A percentile compares a stretch with the other conserved stretches of the same genome.
Conservation (phyloP, 257 asterid species). For the Asclepias syriaca region DNA sequence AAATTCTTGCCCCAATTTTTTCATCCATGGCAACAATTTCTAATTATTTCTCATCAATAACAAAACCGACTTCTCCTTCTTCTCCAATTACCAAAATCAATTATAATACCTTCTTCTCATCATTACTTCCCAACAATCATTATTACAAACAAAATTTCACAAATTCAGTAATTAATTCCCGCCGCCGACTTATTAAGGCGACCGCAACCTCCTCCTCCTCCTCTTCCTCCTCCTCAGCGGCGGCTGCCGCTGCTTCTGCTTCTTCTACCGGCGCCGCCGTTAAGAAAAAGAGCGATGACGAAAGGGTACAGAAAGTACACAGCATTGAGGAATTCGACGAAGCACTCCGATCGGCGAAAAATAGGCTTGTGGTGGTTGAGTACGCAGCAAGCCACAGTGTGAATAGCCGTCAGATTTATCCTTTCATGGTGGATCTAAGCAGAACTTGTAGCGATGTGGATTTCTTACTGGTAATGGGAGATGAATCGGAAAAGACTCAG, state of each 20-base stretch:
- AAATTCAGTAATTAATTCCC: background rate
- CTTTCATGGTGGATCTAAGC: conserved; percentile 87
- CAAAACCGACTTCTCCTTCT: conserved; percentile 34
- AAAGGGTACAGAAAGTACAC: conserved; percentile 57
- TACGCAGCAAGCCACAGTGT: conserved; percentile 53
- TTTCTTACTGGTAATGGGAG: conserved; percentile 80
- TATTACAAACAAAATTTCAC: conserved; percentile 12
- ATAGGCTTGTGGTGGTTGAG: conserved; percentile 81
- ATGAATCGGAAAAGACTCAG: conserved; percentile 65
- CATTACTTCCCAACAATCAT: conserved; percentile 12
- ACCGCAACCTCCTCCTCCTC: conserved; percentile 29
- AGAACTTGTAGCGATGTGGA: conserved; percentile 80
- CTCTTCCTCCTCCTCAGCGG: too few relatives aligned
- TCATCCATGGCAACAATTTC: conserved; percentile 56
- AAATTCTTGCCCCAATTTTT: background rate
- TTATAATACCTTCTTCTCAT: conserved; percentile 20
- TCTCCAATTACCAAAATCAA: conserved; percentile 29
- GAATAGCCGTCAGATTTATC: conserved; percentile 62
- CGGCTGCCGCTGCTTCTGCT: too few relatives aligned
- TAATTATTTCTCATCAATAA: conserved; percentile 36
- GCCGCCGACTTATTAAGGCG: conserved; percentile 31
- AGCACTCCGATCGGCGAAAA: conserved; percentile 61
- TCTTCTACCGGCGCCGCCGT: conserved; percentile 30
- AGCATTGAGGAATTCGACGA: conserved; percentile 60
- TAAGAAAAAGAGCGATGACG: conserved; percentile 38